A percentile compares a stretch with the other conserved stretches of the same genome.
phyloP scores from a whole-genome alignment of 2,329 filamentous ascomycete genomes.

The Nannizzia gypsea region DNA sequence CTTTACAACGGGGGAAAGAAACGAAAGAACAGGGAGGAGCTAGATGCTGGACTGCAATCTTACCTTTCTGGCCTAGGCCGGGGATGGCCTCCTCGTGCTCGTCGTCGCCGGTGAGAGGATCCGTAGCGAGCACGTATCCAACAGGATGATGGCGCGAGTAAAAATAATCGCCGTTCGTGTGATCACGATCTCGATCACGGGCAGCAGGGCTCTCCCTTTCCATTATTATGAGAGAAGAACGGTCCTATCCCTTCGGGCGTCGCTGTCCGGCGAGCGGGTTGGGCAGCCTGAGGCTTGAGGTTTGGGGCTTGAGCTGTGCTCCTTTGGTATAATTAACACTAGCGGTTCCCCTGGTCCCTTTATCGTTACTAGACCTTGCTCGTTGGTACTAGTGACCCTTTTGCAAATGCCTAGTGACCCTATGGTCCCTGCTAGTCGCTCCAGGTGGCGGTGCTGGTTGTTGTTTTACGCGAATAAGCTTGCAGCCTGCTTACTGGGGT shows the following conservation, averaged over 20 bases:
- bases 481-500: not conserved
- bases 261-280: not conserved
- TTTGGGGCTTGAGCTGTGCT: conserved; percentile 1
- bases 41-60: not conserved
- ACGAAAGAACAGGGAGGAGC: not conserved
- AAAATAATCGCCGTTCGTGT: not conserved
- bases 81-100: not conserved
- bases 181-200: not conserved
- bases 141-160: not conserved
- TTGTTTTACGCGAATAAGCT: not conserved
- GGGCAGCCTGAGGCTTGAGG: conserved; percentile 1
- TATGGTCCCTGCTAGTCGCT: not conserved
- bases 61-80: not conserved
- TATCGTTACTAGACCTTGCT: not conserved
- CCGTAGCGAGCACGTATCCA: not conserved
- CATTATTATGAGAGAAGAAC: not conserved
- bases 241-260: not conserved
- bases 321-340: not conserved
- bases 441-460: not conserved
- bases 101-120: not conserved
- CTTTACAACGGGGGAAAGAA: not conserved
- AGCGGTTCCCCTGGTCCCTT: not conserved
- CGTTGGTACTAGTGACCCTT: not conserved
- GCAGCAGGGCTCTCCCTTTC: conserved; percentile 2
- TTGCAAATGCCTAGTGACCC: not conserved